phyloP scores from a whole-genome alignment of 106 monocot genomes.

The Dendrobium chrysotoxum region DNA sequence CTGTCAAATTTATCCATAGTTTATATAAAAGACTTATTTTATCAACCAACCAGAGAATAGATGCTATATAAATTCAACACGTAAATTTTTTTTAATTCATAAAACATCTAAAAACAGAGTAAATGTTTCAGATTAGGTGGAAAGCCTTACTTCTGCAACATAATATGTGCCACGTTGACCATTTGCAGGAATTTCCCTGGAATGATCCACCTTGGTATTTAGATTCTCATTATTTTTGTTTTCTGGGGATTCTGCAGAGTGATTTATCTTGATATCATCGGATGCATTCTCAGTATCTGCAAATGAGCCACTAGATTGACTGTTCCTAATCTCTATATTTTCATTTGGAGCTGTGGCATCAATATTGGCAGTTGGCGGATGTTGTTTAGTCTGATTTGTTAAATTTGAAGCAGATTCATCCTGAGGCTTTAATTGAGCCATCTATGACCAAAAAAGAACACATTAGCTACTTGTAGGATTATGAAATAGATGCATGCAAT shows the following conservation, averaged over 20 bases:
- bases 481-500: neutral
- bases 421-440: slow-evolving; percentile 48
- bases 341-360: slow-evolving; percentile 1
- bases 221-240: slow-evolving; percentile 11
- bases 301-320: neutral
- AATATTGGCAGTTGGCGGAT: slow-evolving; percentile 18
- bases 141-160: slow-evolving; percentile 62
- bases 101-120: neutral
- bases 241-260: slow-evolving; percentile 14
- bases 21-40: neutral
- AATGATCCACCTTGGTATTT: slow-evolving; percentile 9
- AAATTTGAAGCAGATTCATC: slow-evolving; percentile 15
- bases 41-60: neutral
- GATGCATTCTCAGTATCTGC: slow-evolving; percentile 4
- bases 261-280: slow-evolving; percentile 18
- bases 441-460: slow-evolving; percentile 30
- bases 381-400: slow-evolving; percentile 13
- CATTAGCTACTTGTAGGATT: neutral
- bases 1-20: neutral
- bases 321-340: neutral
- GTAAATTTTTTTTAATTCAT: neutral
- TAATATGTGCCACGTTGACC: slow-evolving; percentile 21
- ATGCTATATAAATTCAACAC: neutral
- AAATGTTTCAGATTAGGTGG: neutral
- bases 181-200: slow-evolving; percentile 22